Base-by-base conservation (phyloP, 1,139 yeast genomes). In the Hanseniaspora uvarum region DNA sequence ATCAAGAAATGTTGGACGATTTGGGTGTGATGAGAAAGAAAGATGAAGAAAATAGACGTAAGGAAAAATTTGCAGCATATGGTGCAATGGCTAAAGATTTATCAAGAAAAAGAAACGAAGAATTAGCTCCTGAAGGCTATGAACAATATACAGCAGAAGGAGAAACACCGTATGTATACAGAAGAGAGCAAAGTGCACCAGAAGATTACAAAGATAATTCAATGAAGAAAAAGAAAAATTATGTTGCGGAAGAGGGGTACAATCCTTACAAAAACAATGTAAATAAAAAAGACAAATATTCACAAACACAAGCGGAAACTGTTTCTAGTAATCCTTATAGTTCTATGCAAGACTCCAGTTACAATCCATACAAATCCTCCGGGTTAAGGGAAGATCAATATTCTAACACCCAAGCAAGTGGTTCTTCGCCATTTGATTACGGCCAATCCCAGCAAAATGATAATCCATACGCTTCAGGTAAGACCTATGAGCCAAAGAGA, bases 11-110 rank as follows among this genome's bases (percentile, higher is more conserved):
- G 44, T 68, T 83, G 63, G 71, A 72, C 59, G 72, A 71, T 37
- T 66, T 75, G 33, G 87, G 87, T 4, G 73, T 82, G 43, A 61
- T 77, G 12, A 50, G 53, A 43, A 76, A 80, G 19, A 67, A 65
- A 48, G 79, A 69, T 61, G 59, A 63, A 19, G 65, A 64, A 58
- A 68, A 62, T 49, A 72, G 76, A 60, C 74, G 72, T 59, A 49
- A 46, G 23, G 79, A 74, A 60, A 79, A 79, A 61, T 83, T 83
- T 65, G 78, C 82, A 10, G 88, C 87, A 3, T 83, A 82, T 63
- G 74, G 74, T 45, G 72, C 73, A 55, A 80, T 76, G 66, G 84
- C 86, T 14, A 76, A 74, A 58, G 79, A 79, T 49, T 71, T 62
- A 56, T 62, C 55, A 59, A 66, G 59, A 63, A 12, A 46, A 18